Evolutionary conservation across 805 yeast genomes (phyloP), one percentile per base, ranked within the genome.

Genomic region (Wickerhamiella vanderwaltii): DNA sequence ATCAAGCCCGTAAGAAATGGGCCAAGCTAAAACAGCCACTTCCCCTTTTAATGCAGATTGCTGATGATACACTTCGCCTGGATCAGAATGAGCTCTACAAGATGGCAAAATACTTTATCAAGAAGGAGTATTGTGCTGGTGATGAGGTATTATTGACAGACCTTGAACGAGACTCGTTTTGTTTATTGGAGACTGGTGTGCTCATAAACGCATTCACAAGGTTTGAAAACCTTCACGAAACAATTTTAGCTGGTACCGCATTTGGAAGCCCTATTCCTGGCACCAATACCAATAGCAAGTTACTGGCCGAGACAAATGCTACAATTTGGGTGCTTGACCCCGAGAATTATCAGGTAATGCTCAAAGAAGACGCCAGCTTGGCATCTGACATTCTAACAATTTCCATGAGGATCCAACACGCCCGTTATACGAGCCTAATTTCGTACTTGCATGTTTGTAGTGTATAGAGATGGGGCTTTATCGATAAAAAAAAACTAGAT

Each of bases 351-450:
- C 56, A 59, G 2, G 64, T 60, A 35, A 56, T 85, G 19, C 9
- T 46, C 19, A 35, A 44, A 23, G 52, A 59, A 11, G 67, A 71
- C 17, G 75, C 83, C 22, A 71, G 65, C 24, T 56, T 81, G 7
- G 80, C 73, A 49, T 69, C 73, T 30, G 94, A 86, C 54, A 59
- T 86, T 30, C 57, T 75, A 36, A 63, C 67, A 34, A 72, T 85
- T 24, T 73, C 78, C 23, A 63, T 79, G 47, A 70, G 74, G 35
- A 61, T 86, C 40, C 66, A 75, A 26, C 76, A 78, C 44, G 85
- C 75, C 51, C 65, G 95, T 48, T 79, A 79, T 51, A 83, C 77
- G 46, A 73, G 82, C 20, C 64, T 85, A 49, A 71, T 88, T 3
- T 84, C 91, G 2, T 83, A 81, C 55, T 70, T 86, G 18, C 65